Conservation (phyloP, 768 basidiomycete species). For the Trametes gibbosa region DNA sequence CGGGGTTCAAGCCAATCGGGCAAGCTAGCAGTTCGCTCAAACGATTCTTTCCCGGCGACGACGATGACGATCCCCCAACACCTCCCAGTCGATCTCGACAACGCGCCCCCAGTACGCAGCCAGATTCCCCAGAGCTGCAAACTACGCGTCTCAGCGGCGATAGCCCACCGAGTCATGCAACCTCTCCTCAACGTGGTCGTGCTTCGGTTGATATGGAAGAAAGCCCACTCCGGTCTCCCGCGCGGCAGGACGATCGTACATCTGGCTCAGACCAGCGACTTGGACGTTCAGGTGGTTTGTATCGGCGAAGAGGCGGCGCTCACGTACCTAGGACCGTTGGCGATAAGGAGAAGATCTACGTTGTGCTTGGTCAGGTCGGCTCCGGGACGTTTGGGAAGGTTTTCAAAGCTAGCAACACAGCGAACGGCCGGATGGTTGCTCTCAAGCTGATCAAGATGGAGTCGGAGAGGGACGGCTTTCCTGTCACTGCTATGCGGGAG, state of each 20-base stretch:
- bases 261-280: not conserved
- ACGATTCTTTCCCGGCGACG: constrained; percentile 81
- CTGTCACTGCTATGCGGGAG: constrained; percentile 98
- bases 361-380: constrained; percentile 88
- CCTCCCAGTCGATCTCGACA: not conserved
- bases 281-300: not conserved
- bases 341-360: constrained; percentile 60
- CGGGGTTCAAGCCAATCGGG: constrained; percentile 70
- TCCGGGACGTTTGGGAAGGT: constrained; percentile 99
- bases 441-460: constrained; percentile 98
- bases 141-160: constrained; percentile 11
- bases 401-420: constrained; percentile 87
- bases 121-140: constrained; percentile 16
- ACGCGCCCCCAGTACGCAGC: not conserved
- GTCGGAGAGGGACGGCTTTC: constrained; percentile 95
- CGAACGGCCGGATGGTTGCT: constrained; percentile 78
- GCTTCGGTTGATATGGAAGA: constrained; percentile 11
- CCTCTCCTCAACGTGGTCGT: not conserved
- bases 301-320: not conserved
- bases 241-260: not conserved
- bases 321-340: not conserved
- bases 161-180: not conserved
- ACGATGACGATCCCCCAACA: constrained; percentile 55
- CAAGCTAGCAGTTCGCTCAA: constrained; percentile 55
- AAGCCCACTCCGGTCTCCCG: not conserved